A percentile compares a stretch with the other conserved stretches of the same genome.
Conservation (phyloP, 2,329 filamentous ascomycete species). For the Pseudonectria buxi region DNA sequence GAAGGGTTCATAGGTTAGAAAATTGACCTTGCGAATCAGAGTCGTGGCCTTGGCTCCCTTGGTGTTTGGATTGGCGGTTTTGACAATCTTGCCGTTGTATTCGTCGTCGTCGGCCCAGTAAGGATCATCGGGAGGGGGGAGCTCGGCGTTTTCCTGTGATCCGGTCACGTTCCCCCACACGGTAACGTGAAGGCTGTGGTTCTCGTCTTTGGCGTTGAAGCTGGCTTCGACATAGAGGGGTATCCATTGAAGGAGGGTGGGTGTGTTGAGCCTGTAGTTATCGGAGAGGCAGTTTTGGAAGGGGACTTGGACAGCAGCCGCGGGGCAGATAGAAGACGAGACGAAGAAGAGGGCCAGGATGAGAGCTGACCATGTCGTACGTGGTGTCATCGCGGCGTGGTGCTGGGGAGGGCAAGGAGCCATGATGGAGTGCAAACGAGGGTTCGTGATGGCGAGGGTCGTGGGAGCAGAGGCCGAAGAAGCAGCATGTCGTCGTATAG, state of each 20-base stretch:
- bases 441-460: constrained; percentile 11
- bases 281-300: constrained; percentile 79
- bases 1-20: constrained; percentile 71
- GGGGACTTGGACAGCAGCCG: constrained; percentile 59
- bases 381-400: constrained; percentile 12
- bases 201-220: constrained; percentile 57
- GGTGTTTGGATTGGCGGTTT: constrained; percentile 43
- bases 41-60: constrained; percentile 60
- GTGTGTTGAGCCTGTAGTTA: constrained; percentile 48
- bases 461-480: constrained; percentile 13
- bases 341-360: constrained; percentile 33
- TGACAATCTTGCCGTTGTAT: constrained; percentile 69
- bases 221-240: constrained; percentile 67
- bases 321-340: constrained; percentile 34
- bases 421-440: constrained; percentile 2
- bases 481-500: constrained; percentile 19
- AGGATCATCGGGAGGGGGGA: constrained; percentile 54
- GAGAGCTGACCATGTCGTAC: constrained; percentile 8
- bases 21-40: constrained; percentile 61
- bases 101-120: constrained; percentile 55
- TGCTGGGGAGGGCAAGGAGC: constrained; percentile 7
- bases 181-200: constrained; percentile 65
- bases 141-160: constrained; percentile 45
- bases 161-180: constrained; percentile 91
- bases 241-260: constrained; percentile 68